Conservation (phyloP, 805 yeast genomes). For the Komagataella pastoris region DNA sequence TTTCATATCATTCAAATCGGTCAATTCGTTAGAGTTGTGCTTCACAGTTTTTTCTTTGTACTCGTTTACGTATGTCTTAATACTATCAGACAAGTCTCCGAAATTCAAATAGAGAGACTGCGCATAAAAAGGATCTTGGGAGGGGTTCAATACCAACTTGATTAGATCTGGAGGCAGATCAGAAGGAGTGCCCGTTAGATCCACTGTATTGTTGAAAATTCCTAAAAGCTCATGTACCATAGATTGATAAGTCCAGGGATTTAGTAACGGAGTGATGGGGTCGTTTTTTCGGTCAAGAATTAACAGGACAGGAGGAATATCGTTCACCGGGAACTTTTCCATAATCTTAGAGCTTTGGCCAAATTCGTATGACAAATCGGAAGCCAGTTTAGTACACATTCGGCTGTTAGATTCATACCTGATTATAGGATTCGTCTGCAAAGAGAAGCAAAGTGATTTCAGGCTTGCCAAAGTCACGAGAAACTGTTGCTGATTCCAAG, state of each 20-base stretch:
- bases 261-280: conserved; percentile 83
- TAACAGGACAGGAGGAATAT: conserved; percentile 60
- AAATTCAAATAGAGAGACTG: conserved; percentile 83
- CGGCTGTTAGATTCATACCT: conserved; percentile 63
- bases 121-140: conserved; percentile 63
- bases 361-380: conserved; percentile 46
- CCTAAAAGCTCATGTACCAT: conserved; percentile 93
- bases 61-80: conserved; percentile 71
- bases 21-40: conserved; percentile 46
- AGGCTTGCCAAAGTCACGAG: conserved; percentile 12
- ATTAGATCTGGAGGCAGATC: conserved; percentile 43
- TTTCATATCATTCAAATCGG: conserved; percentile 81
- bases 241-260: conserved; percentile 97
- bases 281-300: conserved; percentile 78
- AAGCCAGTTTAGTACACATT: conserved; percentile 54
- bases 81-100: conserved; percentile 86
- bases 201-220: conserved; percentile 69
- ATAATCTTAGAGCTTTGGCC: conserved; percentile 22
- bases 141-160: conserved; percentile 53
- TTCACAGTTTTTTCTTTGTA: conserved; percentile 67
- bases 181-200: conserved; percentile 35
- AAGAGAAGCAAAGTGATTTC: conserved; percentile 48
- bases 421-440: conserved; percentile 68
- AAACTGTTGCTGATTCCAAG: conserved; percentile 34
- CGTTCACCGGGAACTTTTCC: conserved; percentile 41